These are phyloP conservation scores for Saccharomyces hybrid DNA, from an alignment of 1,139 yeast genomes.

Conservation along the genomic window DNA sequence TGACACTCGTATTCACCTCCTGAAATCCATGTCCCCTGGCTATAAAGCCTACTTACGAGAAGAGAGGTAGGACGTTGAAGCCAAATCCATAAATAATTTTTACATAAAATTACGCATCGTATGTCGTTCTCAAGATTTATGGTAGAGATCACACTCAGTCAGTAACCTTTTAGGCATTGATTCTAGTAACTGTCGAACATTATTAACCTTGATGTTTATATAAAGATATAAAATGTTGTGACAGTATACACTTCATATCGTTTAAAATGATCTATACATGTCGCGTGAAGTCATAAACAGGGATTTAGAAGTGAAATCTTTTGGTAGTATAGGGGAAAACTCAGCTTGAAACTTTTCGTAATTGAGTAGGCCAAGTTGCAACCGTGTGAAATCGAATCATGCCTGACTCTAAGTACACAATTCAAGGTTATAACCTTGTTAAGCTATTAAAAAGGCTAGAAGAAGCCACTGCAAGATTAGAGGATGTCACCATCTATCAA, in stretches of 20 bases:
- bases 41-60: background rate
- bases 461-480: conserved; percentile 88
- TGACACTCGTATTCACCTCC: conserved; percentile 1
- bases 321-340: background rate
- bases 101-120: background rate
- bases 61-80: background rate
- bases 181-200: background rate
- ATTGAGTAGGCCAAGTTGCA: background rate
- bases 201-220: background rate
- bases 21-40: background rate
- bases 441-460: conserved; percentile 79
- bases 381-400: conserved; percentile 8
- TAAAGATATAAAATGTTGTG: background rate
- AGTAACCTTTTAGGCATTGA: background rate
- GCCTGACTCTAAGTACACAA: conserved; percentile 52
- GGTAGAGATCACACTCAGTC: background rate
- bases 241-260: background rate
- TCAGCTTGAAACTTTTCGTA: background rate
- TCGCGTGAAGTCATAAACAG: background rate
- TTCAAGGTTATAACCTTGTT: conserved; percentile 74
- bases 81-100: background rate
- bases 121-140: too few species aligned
- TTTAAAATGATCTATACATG: background rate
- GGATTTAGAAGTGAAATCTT: background rate
- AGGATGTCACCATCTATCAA: conserved; percentile 77